Conservation (phyloP, 2,329 filamentous ascomycete species). For the Domatiomyces catenatus region DNA sequence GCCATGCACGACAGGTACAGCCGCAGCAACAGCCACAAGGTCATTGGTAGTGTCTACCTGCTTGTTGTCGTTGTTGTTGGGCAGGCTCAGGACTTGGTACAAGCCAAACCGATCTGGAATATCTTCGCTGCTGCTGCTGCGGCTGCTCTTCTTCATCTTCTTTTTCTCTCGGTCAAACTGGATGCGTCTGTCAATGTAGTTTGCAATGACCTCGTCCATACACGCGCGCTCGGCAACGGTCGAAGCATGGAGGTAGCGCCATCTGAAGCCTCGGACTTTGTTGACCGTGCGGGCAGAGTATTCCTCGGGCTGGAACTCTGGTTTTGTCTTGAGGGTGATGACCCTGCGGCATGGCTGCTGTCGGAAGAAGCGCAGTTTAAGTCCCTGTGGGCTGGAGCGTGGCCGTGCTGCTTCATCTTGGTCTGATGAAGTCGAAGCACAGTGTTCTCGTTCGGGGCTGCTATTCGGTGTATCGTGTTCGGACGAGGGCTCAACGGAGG, state of each 20-base stretch:
- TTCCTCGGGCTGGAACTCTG: slow-evolving; percentile 4
- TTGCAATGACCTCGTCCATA: slow-evolving; percentile 6
- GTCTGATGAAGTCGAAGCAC: too few species aligned
- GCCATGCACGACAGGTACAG: slow-evolving; percentile 7
- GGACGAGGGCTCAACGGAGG: too few species aligned
- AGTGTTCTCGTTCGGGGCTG: too few species aligned
- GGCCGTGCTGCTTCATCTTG: too few species aligned
- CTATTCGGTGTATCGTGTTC: too few species aligned
- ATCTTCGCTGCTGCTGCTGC: neutral
- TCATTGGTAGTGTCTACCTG: too few species aligned
- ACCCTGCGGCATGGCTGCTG: slow-evolving; percentile 1
- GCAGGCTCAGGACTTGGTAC: slow-evolving; percentile 7
- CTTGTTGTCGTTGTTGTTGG: slow-evolving; percentile 3
- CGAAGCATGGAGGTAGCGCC: slow-evolving; percentile 9
- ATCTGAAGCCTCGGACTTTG: slow-evolving; percentile 11
- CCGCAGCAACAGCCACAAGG: too few species aligned
- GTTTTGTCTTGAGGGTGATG: slow-evolving; percentile 3
- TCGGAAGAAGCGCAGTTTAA: neutral
- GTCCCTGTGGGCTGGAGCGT: too few species aligned
- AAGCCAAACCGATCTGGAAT: slow-evolving; percentile 3
- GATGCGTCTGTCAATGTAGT: slow-evolving; percentile 4
- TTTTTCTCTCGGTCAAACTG: neutral
- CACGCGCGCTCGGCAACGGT: slow-evolving; percentile 10
- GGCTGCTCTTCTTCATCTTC: neutral
- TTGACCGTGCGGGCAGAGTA: slow-evolving; percentile 7